Evolutionary conservation across 2,329 filamentous ascomycete species (phyloP).

Genomic region (Sarocladium oryzae): DNA sequence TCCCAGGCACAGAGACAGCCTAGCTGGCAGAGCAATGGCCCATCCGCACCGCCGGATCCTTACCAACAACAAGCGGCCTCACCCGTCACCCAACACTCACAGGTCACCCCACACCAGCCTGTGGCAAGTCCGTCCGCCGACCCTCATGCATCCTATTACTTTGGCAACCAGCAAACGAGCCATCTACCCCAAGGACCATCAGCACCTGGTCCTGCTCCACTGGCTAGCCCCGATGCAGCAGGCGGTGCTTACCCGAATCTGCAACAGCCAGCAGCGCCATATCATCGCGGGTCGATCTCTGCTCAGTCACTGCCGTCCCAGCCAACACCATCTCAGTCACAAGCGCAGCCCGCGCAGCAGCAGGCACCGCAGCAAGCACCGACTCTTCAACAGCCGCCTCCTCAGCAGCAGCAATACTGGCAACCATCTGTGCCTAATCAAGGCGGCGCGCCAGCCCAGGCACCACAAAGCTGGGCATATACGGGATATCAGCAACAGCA

Average conservation of each 20-base stretch:
- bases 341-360: slow-evolving; percentile 20
- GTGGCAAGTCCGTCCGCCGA: slow-evolving; percentile 33
- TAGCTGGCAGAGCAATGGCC: slow-evolving; percentile 41
- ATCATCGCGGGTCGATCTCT: slow-evolving; percentile 36
- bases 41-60: slow-evolving; percentile 25
- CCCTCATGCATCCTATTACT: slow-evolving; percentile 53
- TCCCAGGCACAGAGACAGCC: slow-evolving; percentile 31
- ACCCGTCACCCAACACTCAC: slow-evolving; percentile 13
- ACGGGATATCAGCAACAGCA: slow-evolving; percentile 45
- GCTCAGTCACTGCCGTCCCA: slow-evolving; percentile 26
- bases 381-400: slow-evolving; percentile 22
- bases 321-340: slow-evolving; percentile 16
- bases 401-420: slow-evolving; percentile 31
- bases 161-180: slow-evolving; percentile 32
- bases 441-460: slow-evolving; percentile 18
- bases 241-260: slow-evolving; percentile 49
- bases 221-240: slow-evolving; percentile 25
- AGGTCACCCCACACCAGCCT: slow-evolving; percentile 20
- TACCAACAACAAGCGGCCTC: slow-evolving; percentile 20
- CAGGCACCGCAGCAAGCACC: slow-evolving; percentile 22
- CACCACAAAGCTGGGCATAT: slow-evolving; percentile 36
- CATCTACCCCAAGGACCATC: slow-evolving; percentile 29
- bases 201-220: slow-evolving; percentile 31
- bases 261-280: slow-evolving; percentile 36
- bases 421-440: slow-evolving; percentile 23